Conservation (phyloP, 176 grass and related monocot species). For the Calamus simplicifolius region DNA sequence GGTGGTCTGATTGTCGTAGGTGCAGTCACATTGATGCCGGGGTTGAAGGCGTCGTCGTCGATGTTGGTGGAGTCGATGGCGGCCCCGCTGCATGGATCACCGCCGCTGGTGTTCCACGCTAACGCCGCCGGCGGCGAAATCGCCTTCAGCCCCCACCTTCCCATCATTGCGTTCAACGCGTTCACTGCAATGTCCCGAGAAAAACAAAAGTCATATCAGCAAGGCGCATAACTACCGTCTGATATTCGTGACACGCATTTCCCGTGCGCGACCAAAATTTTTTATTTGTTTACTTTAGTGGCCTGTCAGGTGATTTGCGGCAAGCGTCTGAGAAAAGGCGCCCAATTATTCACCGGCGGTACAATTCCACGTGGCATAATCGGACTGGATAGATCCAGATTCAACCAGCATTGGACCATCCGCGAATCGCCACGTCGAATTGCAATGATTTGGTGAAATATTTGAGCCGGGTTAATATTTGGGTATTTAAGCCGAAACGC, state of each 20-base stretch:
- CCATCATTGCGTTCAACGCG: slow-evolving; percentile 60
- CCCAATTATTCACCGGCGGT: too few species aligned
- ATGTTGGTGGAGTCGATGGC: slow-evolving; percentile 32
- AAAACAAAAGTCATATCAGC: not conserved
- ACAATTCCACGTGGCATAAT: too few species aligned
- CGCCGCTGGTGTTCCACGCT: slow-evolving; percentile 72
- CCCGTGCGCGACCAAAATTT: too few species aligned
- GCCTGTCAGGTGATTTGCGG: too few species aligned
- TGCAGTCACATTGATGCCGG: slow-evolving; percentile 61
- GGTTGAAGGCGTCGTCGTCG: slow-evolving; percentile 13
- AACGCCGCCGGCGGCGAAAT: slow-evolving; percentile 9
- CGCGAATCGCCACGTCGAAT: too few species aligned
- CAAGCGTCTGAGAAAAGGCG: too few species aligned
- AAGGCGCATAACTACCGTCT: not conserved
- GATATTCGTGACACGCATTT: not conserved
- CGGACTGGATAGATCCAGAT: too few species aligned
- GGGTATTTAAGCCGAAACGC: too few species aligned
- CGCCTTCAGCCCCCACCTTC: slow-evolving; percentile 22
- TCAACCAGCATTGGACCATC: too few species aligned
- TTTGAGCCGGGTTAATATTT: too few species aligned
- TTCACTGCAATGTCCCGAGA: slow-evolving; percentile 22
- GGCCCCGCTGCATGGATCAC: slow-evolving; percentile 67
- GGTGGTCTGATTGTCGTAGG: slow-evolving; percentile 25
- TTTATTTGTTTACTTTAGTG: too few species aligned
- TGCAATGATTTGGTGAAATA: too few species aligned